These are phyloP conservation scores for Pholiota conissans DNA, from an alignment of 768 basidiomycete genomes.

Conservation along the genomic window DNA sequence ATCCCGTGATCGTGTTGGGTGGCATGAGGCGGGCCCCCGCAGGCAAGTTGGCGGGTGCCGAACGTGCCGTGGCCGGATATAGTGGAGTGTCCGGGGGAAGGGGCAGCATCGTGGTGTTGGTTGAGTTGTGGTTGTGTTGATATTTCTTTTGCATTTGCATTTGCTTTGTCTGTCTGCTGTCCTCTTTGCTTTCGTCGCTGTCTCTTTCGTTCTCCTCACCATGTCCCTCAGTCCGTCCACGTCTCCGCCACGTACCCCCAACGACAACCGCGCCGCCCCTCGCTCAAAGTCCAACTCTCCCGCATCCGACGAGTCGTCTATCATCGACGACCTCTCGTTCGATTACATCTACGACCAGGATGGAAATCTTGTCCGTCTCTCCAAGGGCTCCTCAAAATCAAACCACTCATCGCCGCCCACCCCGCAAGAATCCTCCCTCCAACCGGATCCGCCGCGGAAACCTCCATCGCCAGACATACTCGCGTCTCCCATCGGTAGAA, in stretches of 20 bases:
- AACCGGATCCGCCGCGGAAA: slow-evolving; percentile 36
- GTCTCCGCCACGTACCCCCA: slow-evolving; percentile 44
- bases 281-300: slow-evolving; percentile 25
- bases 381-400: slow-evolving; percentile 52
- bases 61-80: slow-evolving; percentile 1
- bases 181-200: slow-evolving; percentile 31
- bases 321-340: slow-evolving; percentile 66
- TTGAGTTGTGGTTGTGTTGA: slow-evolving; percentile 19
- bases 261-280: slow-evolving; percentile 25
- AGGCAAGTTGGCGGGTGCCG: slow-evolving; percentile 2
- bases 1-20: slow-evolving; percentile 39
- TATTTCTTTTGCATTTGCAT: slow-evolving; percentile 21
- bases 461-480: slow-evolving; percentile 35
- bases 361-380: slow-evolving; percentile 56
- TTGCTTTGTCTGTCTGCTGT: slow-evolving; percentile 24
- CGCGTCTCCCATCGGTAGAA: slow-evolving; percentile 40
- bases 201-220: slow-evolving; percentile 18
- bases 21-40: slow-evolving; percentile 32
- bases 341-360: slow-evolving; percentile 58
- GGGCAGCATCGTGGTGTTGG: slow-evolving; percentile 32
- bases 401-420: slow-evolving; percentile 47
- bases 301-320: slow-evolving; percentile 57
- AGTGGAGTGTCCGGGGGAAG: slow-evolving; percentile 26
- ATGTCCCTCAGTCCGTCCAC: slow-evolving; percentile 23
- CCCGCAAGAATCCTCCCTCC: slow-evolving; percentile 38